Evolutionary conservation across 1,139 yeast species (phyloP), one percentile per base, ranked within the genome.

Genomic region (Suhomyces anneliseae): DNA sequence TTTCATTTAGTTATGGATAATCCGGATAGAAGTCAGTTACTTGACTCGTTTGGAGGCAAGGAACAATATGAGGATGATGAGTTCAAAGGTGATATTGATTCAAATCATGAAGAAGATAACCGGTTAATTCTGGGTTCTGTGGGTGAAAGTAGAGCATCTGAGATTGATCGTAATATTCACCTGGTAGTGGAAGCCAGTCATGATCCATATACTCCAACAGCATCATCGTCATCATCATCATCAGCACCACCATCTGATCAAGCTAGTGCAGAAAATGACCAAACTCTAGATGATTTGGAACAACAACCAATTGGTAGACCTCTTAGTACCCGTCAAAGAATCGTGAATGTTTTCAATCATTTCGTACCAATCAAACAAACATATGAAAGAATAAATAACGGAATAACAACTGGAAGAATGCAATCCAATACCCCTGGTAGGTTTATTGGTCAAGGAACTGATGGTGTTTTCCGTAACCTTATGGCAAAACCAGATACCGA

Each of bases 391-490:
- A 65, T 75, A 39, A 68, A 66, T 51, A 75, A 75, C 54, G 80
- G 80, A 4, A 49, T 74, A 27, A 57, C 65, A 38, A 73, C 78
- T 1, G 79, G 79, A 10, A 57, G 80, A 49, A 72, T 75, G 74
- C 78, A 74, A 53, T 50, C 73, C 26, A 74, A 74, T 50, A 57
- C 63, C 8, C 78, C 78, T 0, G 79, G 79, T 1, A 55, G 78
- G 15, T 74, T 74, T 48, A 68, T 75, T 9, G 84, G 84, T 0
- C 78, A 74, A 44, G 85, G 86, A 8, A 76, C 82, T 19, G 99
- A 93, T 65, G 99, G 99, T 8, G 99, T 93, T 7, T 93, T 93
- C 67, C 83, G 95, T 40, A 93, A 93, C 64, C 69, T 93, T 58
- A 81, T 87, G 60, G 98, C 98, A 6, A 92, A 90, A 60, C 92